Evolutionary conservation across 2,329 filamentous ascomycete genomes (phyloP).

Genomic region (Gyromitra esculenta): DNA sequence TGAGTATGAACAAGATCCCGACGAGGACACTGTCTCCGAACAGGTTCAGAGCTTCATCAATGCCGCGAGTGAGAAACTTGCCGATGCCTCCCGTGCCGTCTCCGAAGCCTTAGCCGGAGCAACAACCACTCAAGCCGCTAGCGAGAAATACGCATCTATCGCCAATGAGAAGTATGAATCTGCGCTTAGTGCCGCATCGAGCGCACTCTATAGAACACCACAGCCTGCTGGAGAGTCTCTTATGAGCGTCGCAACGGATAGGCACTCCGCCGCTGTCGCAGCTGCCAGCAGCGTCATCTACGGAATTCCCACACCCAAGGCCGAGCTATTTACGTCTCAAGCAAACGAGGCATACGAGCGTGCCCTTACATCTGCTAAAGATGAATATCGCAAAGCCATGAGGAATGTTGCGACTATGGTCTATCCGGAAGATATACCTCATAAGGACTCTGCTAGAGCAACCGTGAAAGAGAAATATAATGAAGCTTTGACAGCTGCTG

Average conservation of each 20-base stretch:
- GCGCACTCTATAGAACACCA: conserved; percentile 66
- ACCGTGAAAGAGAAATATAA: conserved; percentile 56
- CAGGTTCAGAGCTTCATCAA: conserved; percentile 55
- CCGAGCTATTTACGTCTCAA: conserved; percentile 60
- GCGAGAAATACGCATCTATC: conserved; percentile 66
- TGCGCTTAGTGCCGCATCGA: conserved; percentile 68
- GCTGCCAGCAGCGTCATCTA: conserved; percentile 69
- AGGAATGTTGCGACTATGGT: conserved; percentile 55
- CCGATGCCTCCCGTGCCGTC: conserved; percentile 57
- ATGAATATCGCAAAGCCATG: conserved; percentile 68
- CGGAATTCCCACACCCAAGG: conserved; percentile 64
- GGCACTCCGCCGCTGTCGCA: conserved; percentile 68
- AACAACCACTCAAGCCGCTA: conserved; percentile 65
- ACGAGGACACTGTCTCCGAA: conserved; percentile 56
- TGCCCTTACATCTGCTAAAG: conserved; percentile 68
- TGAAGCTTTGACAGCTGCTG: conserved; percentile 64
- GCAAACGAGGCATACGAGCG: conserved; percentile 55
- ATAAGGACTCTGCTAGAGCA: conserved; percentile 62
- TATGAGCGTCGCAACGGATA: conserved; percentile 66
- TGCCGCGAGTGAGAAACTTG: conserved; percentile 59
- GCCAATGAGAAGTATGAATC: conserved; percentile 68
- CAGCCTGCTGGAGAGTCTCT: conserved; percentile 63
- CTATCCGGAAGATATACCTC: conserved; percentile 68
- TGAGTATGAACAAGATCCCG: conserved; percentile 46
- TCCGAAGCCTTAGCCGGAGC: conserved; percentile 61